Conservation (phyloP, 306 rosid genomes). For the Sicyos baderoa region DNA sequence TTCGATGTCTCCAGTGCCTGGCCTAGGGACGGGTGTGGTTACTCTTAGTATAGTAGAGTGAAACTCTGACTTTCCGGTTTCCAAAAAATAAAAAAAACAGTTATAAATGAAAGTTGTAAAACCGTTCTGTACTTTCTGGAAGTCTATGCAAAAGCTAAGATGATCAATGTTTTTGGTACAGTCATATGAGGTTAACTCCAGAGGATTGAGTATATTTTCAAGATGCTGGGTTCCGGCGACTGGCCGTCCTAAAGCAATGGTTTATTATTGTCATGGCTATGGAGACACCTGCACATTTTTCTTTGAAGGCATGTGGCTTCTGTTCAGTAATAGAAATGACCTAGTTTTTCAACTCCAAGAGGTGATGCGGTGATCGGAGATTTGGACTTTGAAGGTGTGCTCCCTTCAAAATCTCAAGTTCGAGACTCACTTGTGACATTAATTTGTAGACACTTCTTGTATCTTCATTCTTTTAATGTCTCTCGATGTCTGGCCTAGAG, state of each 20-base stretch:
- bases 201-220: constrained; percentile 60
- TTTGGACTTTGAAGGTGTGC: no score
- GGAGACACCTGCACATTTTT: constrained; percentile 93
- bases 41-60: no score
- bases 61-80: no score
- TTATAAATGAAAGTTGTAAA: neutral
- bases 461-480: no score
- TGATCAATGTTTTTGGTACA: constrained; percentile 23
- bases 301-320: constrained; percentile 70
- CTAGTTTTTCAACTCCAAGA: neutral
- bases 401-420: no score
- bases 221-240: constrained; percentile 79
- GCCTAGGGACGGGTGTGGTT: no score
- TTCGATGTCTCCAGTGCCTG: no score
- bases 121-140: neutral
- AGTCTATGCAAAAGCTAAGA: constrained; percentile 16
- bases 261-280: constrained; percentile 83
- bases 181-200: constrained; percentile 67
- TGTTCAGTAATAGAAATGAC: neutral
- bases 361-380: no score
- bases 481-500: no score
- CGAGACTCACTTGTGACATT: no score
- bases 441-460: no score
- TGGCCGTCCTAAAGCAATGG: constrained; percentile 54
- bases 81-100: neutral